phyloP scores from a whole-genome alignment of 2,329 filamentous ascomycete genomes.

The Pseudocercospora musae region DNA sequence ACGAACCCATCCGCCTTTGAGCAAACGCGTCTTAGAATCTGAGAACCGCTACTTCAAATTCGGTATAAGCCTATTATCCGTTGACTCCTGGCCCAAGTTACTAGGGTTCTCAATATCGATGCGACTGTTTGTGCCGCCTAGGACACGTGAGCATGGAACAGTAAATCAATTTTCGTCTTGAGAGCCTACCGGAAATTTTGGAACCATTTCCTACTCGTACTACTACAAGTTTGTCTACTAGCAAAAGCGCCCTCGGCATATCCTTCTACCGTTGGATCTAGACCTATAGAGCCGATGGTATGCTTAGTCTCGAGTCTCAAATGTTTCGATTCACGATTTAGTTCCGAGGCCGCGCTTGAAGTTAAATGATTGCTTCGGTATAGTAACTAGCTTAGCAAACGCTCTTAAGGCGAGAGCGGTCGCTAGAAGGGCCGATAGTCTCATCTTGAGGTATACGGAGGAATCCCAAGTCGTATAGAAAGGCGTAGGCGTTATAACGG shows the following conservation, averaged over 20 bases:
- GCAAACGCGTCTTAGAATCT: constrained; percentile 61
- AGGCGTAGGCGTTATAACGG: too few species aligned
- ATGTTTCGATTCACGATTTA: constrained; percentile 22
- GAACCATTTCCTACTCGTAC: constrained; percentile 56
- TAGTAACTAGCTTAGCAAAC: not conserved
- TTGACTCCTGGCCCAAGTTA: constrained; percentile 59
- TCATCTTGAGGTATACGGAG: not conserved
- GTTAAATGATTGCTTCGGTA: not conserved
- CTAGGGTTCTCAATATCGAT: constrained; percentile 63
- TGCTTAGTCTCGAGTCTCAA: not conserved
- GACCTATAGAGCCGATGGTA: not conserved
- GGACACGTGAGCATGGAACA: constrained; percentile 9
- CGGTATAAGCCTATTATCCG: constrained; percentile 61
- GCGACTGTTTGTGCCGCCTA: constrained; percentile 62
- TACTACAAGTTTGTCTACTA: constrained; percentile 56
- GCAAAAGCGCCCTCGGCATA: constrained; percentile 36
- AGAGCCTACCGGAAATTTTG: constrained; percentile 53
- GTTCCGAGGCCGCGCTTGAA: constrained; percentile 9
- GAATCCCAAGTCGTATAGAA: too few species aligned
- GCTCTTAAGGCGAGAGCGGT: not conserved
- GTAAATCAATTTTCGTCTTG: not conserved
- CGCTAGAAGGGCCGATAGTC: not conserved
- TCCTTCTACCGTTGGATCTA: constrained; percentile 22
- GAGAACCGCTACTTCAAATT: constrained; percentile 67
- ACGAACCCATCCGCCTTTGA: constrained; percentile 64